Evolutionary conservation across 108 stramenopile genomes (phyloP).

Genomic region (Nitzschia sp.): DNA sequence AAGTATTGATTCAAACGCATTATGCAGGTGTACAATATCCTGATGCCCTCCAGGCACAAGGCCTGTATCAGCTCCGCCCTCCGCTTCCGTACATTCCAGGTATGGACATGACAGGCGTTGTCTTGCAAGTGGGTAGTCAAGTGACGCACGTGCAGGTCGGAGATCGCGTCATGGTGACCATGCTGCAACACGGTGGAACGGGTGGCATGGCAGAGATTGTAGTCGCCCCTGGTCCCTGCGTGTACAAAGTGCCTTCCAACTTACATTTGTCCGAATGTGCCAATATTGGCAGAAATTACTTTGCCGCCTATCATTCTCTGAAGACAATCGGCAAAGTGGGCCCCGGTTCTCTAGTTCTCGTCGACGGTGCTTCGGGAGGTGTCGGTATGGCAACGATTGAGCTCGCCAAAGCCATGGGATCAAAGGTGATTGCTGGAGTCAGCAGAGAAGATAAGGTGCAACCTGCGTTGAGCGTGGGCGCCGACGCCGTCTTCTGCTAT

Average conservation of each 20-base stretch:
- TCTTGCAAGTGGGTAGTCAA: conserved; percentile 46
- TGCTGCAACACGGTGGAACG: conserved; percentile 54
- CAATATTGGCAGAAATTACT: conserved; percentile 72
- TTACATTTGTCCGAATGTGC: conserved; percentile 48
- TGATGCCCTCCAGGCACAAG: conserved; percentile 66
- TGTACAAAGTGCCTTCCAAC: conserved; percentile 50
- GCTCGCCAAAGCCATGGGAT: conserved; percentile 70
- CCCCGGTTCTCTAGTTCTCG: conserved; percentile 53
- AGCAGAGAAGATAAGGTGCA: conserved; percentile 44
- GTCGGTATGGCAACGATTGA: conserved; percentile 82
- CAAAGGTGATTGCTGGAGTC: conserved; percentile 73
- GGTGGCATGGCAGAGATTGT: conserved; percentile 61
- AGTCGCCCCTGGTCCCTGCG: conserved; percentile 34
- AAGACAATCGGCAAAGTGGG: conserved; percentile 57
- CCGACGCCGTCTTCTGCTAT: conserved; percentile 64
- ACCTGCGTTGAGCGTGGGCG: conserved; percentile 44
- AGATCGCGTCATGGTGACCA: conserved; percentile 64
- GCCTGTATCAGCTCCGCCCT: conserved; percentile 67
- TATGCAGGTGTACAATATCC: conserved; percentile 80
- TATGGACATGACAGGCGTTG: conserved; percentile 67
- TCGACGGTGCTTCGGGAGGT: conserved; percentile 75
- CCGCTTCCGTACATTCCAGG: conserved; percentile 66
- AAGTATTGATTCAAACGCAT: conserved; percentile 52
- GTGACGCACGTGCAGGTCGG: conserved; percentile 39
- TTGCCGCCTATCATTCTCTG: conserved; percentile 70